Evolutionary conservation across 441 rosid species (phyloP).

Genomic region (Erysimum cheiri): DNA sequence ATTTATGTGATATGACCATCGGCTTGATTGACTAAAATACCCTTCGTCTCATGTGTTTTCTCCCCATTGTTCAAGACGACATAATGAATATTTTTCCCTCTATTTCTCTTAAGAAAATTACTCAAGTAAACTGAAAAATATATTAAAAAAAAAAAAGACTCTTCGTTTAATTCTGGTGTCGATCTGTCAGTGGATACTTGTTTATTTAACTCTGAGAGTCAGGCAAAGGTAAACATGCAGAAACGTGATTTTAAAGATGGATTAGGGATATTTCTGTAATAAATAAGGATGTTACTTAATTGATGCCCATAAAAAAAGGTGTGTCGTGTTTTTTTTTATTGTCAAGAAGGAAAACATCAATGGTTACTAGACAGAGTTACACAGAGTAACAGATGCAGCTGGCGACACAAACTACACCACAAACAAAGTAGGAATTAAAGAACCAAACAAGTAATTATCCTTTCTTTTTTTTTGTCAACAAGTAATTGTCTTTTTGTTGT

Average conservation of each 20-base stretch:
- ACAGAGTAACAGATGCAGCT: conserved; percentile 34
- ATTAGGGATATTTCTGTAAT: conserved; percentile 34
- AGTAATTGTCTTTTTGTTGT: background rate
- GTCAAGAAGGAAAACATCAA: conserved; percentile 20
- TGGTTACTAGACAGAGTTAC: conserved; percentile 21
- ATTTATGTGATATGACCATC: conserved; percentile 21
- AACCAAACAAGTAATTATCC: conserved; percentile 14
- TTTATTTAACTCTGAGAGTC: conserved; percentile 30
- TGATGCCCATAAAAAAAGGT: conserved; percentile 2
- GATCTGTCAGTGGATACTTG: conserved; percentile 37
- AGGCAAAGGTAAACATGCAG: conserved; percentile 43
- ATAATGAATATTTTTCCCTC: background rate
- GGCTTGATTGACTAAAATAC: background rate
- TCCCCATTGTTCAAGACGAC: conserved; percentile 1
- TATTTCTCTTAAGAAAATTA: background rate
- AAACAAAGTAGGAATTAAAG: conserved; percentile 10
- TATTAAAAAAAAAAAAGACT: background rate
- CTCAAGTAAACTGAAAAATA: background rate
- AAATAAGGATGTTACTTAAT: conserved; percentile 29
- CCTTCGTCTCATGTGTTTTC: conserved; percentile 1
- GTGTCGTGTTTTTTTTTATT: background rate
- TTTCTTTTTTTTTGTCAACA: conserved; percentile 6
- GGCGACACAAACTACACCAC: conserved; percentile 41
- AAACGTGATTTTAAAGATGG: conserved; percentile 40
- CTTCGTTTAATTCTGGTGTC: conserved; percentile 8